phyloP scores from a whole-genome alignment of 768 basidiomycete species.

The Termitomyces eurrhizus region DNA sequence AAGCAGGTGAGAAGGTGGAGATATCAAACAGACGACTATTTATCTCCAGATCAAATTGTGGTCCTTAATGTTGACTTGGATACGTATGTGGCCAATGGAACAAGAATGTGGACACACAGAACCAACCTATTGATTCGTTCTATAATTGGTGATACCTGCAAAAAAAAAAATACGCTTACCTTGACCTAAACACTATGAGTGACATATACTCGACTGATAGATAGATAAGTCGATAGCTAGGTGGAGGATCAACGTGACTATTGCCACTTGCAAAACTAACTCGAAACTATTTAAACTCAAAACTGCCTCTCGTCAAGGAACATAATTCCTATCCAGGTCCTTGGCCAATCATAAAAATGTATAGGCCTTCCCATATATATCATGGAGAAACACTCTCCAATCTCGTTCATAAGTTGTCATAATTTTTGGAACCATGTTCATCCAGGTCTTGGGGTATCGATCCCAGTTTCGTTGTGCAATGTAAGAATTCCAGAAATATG shows the following conservation, averaged over 20 bases:
- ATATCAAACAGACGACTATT: not conserved
- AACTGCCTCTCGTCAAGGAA: not conserved
- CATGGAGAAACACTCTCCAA: not conserved
- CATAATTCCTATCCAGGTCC: not conserved
- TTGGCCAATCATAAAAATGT: not conserved
- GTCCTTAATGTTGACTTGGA: not conserved
- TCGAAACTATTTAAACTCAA: too few species aligned
- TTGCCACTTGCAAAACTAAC: too few species aligned
- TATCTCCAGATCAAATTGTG: not conserved
- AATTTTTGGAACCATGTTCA: not conserved
- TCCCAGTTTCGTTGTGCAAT: not conserved
- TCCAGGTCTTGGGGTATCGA: not conserved
- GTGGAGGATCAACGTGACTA: not conserved
- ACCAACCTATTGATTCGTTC: not conserved
- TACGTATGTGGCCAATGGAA: not conserved
- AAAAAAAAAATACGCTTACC: not conserved
- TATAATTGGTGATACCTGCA: not conserved
- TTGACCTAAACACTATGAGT: not conserved
- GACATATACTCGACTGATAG: too few species aligned
- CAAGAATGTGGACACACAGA: not conserved
- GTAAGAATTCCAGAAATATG: conserved; percentile 1
- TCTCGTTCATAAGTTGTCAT: not conserved
- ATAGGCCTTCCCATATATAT: not conserved
- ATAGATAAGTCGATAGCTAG: too few species aligned
- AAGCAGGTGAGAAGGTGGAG: not conserved